Base-by-base conservation (phyloP, 805 yeast genomes). In the Ascoidea tarda region DNA sequence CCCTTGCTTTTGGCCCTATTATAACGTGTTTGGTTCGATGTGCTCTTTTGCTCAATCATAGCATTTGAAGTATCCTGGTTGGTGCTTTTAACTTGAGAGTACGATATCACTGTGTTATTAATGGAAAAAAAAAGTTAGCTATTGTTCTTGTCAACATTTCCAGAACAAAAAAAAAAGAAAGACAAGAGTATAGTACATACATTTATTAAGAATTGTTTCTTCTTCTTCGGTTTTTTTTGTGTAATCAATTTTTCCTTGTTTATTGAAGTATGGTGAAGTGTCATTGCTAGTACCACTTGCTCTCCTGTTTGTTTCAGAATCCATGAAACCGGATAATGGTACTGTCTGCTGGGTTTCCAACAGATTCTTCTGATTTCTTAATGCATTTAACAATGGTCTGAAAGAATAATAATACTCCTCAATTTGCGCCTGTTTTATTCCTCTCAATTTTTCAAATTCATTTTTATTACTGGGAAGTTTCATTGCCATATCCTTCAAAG, bases 401-500 rank as follows among this genome's bases (percentile, higher is more conserved):
- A 38, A 38, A 38, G 14, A 38, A 10, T 8, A 38, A 38, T 38
- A 38, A 38, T 38, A 38, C 8, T 38, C 44, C 63, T 53, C 63
- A 5, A 47, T 59, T 32, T 64, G 44, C 4, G 44, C 2, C 14
- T 8, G 14, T 38, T 8, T 60, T 16, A 73, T 63, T 5, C 69
- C 75, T 0, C 60, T 63, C 49, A 79, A 58, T 50, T 60, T 62
- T 5, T 68, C 63, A 61, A 70, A 83, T 46, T 72, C 82, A 16
- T 59, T 62, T 48, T 72, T 72, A 14, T 71, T 73, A 2, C 71
- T 69, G 1, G 89, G 88, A 38, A 82, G 66, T 50, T 66, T 69
- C 16, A 62, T 57, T 0, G 86, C 79, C 79, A 82, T 74, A 48
- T 78, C 81, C 54, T 72, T 71, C 53, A 82, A 61, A 0, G 79